A percentile compares a stretch with the other conserved stretches of the same genome.
These are phyloP conservation scores for Cladorrhinum sp. DNA, from an alignment of 2,329 filamentous ascomycete species.

Conservation along the genomic window DNA sequence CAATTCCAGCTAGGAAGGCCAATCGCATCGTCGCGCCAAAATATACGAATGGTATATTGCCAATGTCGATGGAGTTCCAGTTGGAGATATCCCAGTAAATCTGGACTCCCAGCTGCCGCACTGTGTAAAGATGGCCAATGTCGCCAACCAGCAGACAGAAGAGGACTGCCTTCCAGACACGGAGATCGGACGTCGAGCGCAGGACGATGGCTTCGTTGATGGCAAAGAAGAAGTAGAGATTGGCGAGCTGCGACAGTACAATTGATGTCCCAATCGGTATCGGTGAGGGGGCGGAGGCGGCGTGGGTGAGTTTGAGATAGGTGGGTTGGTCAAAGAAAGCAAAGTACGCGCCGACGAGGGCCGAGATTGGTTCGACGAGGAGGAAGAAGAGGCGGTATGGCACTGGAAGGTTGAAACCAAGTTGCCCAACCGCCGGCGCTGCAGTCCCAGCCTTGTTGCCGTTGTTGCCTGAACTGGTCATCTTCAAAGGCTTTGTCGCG, in stretches of 20 bases:
- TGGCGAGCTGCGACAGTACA: conserved; percentile 71
- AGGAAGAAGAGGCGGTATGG: conserved; percentile 73
- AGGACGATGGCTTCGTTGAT: conserved; percentile 75
- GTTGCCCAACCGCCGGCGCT: neutral
- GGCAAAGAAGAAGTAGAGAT: conserved; percentile 74
- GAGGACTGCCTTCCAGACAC: conserved; percentile 68
- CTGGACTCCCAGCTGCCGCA: conserved; percentile 54
- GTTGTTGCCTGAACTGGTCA: conserved; percentile 9
- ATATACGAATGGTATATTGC: conserved; percentile 70
- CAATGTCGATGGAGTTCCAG: conserved; percentile 68
- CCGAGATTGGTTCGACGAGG: conserved; percentile 61
- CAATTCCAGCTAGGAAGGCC: conserved; percentile 58
- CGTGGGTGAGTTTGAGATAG: conserved; percentile 65
- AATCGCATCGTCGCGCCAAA: conserved; percentile 58
- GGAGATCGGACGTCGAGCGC: conserved; percentile 63
- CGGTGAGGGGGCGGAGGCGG: conserved; percentile 45
- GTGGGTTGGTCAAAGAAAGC: conserved; percentile 47
- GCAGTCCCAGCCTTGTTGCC: conserved; percentile 2
- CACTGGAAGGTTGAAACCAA: conserved; percentile 51
- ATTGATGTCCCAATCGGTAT: conserved; percentile 62
- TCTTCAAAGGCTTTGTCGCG: neutral
- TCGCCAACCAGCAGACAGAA: conserved; percentile 70
- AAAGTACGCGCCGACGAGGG: conserved; percentile 52
- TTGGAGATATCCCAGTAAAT: conserved; percentile 61
- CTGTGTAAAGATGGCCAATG: conserved; percentile 69